Conservation (phyloP, 352 stramenopile genomes). For the Phytophthora ohioensis region DNA sequence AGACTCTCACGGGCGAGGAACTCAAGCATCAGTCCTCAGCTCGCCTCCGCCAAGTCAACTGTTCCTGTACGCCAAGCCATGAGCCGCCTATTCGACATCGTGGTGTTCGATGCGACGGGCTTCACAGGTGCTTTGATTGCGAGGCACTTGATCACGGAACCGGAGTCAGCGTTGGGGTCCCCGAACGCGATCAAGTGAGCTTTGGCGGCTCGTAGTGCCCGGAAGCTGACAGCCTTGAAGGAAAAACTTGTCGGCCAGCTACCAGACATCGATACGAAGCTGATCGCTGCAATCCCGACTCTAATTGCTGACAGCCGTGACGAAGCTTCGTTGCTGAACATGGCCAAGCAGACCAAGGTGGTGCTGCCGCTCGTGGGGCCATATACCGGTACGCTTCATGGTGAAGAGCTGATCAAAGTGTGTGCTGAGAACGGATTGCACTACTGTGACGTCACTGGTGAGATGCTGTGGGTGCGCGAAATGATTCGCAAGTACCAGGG, state of each 20-base stretch:
- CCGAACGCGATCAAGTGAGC: slow-evolving; percentile 71
- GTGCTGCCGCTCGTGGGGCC: slow-evolving; percentile 83
- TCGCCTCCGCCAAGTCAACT: slow-evolving; percentile 1
- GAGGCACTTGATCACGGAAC: slow-evolving; percentile 63
- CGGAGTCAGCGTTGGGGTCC: slow-evolving; percentile 36
- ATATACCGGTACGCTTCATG: slow-evolving; percentile 68
- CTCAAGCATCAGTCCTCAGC: slow-evolving; percentile 7
- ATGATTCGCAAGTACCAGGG: slow-evolving; percentile 73
- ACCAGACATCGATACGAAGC: slow-evolving; percentile 14
- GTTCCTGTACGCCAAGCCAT: not conserved
- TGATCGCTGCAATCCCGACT: slow-evolving; percentile 36
- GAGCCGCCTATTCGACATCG: slow-evolving; percentile 43
- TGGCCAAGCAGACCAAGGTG: slow-evolving; percentile 76
- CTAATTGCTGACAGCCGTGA: slow-evolving; percentile 62
- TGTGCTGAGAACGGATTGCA: slow-evolving; percentile 71
- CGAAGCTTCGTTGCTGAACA: slow-evolving; percentile 47
- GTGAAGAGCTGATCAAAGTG: slow-evolving; percentile 71
- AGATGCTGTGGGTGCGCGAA: slow-evolving; percentile 76
- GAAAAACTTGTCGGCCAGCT: slow-evolving; percentile 43
- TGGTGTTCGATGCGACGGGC: slow-evolving; percentile 88
- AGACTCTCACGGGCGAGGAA: not conserved
- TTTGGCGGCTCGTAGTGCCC: slow-evolving; percentile 74
- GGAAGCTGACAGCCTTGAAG: slow-evolving; percentile 65
- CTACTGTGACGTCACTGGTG: slow-evolving; percentile 57
- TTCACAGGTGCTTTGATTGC: slow-evolving; percentile 82